Conservation (phyloP, 495 filamentous ascomycete genomes). For the Elasticomyces elasticus region DNA sequence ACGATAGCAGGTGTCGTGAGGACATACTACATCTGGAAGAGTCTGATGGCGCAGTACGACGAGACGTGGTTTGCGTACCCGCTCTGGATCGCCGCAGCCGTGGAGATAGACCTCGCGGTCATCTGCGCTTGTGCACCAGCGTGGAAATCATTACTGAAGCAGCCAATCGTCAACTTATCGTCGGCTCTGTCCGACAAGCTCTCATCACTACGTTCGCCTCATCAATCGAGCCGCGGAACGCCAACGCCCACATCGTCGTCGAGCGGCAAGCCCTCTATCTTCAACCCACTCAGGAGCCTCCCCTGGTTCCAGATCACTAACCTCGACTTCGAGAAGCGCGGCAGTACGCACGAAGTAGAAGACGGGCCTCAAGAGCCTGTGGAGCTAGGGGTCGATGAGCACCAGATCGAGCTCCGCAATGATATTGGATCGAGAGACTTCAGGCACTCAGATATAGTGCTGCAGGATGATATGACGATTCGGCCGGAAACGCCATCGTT, state of each 20-base stretch:
- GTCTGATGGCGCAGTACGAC: slow-evolving; percentile 42
- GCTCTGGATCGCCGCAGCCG: slow-evolving; percentile 40
- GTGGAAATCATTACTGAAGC: slow-evolving; percentile 13
- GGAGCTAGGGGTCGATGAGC: neutral
- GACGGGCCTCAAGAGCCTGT: neutral
- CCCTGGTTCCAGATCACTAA: slow-evolving; percentile 17
- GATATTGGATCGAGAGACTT: neutral
- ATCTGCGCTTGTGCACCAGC: slow-evolving; percentile 25
- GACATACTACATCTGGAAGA: slow-evolving; percentile 44
- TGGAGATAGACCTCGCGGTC: slow-evolving; percentile 53
- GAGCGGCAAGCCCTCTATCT: neutral
- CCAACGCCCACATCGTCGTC: slow-evolving; percentile 4
- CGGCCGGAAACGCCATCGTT: slow-evolving; percentile 2
- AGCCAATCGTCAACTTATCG: slow-evolving; percentile 4
- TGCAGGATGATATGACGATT: neutral
- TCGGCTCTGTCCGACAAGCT: slow-evolving; percentile 8
- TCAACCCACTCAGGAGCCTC: slow-evolving; percentile 15
- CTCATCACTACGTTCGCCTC: slow-evolving; percentile 5
- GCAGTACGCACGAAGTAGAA: neutral
- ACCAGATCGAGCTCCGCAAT: neutral
- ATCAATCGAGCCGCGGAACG: neutral
- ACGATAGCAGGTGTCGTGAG: slow-evolving; percentile 48
- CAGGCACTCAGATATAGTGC: slow-evolving; percentile 1
- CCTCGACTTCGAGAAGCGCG: slow-evolving; percentile 8
- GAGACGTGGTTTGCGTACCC: slow-evolving; percentile 46